Percentiles rank a stretch among this genome's conserved stretches.
phyloP scores from a whole-genome alignment of 352 stramenopile genomes.

The Phytophthora pinifolia region DNA sequence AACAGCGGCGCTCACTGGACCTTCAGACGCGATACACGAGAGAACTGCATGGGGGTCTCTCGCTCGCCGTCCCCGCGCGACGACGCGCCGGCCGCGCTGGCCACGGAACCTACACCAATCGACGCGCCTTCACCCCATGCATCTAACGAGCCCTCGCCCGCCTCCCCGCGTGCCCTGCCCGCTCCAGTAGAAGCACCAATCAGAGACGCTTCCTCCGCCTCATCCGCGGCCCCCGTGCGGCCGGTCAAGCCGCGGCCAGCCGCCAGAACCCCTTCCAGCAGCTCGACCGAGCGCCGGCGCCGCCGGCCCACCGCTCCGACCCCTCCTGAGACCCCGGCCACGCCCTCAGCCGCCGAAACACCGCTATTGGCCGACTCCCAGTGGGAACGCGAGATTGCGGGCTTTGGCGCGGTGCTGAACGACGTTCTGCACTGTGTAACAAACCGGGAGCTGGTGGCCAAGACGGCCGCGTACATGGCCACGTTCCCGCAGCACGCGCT shows the following conservation, averaged over 20 bases:
- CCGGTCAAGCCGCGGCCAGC: conserved; percentile 9
- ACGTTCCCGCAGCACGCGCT: conserved; percentile 69
- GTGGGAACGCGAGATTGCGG: conserved; percentile 74
- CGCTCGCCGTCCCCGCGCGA: conserved; percentile 13
- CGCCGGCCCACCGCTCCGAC: conserved; percentile 10
- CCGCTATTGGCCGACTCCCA: conserved; percentile 63
- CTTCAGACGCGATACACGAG: conserved; percentile 20
- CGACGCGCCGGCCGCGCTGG: background rate
- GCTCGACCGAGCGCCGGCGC: conserved; percentile 13
- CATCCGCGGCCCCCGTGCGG: conserved; percentile 8
- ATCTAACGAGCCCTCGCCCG: conserved; percentile 1
- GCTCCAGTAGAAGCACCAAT: conserved; percentile 8
- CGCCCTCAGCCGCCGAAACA: conserved; percentile 14
- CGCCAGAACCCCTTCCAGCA: background rate
- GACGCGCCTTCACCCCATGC: conserved; percentile 2
- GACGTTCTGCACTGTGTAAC: conserved; percentile 71
- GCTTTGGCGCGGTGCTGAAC: conserved; percentile 71
- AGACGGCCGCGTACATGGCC: conserved; percentile 76
- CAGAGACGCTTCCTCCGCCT: conserved; percentile 11
- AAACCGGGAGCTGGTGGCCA: conserved; percentile 68
- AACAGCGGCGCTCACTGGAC: background rate
- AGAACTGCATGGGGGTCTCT: conserved; percentile 31
- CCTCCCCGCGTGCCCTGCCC: conserved; percentile 1
- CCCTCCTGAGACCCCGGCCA: conserved; percentile 4
- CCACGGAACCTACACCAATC: background rate